Evolutionary conservation across 441 rosid genomes (phyloP).

Genomic region (Adansonia grandidieri): DNA sequence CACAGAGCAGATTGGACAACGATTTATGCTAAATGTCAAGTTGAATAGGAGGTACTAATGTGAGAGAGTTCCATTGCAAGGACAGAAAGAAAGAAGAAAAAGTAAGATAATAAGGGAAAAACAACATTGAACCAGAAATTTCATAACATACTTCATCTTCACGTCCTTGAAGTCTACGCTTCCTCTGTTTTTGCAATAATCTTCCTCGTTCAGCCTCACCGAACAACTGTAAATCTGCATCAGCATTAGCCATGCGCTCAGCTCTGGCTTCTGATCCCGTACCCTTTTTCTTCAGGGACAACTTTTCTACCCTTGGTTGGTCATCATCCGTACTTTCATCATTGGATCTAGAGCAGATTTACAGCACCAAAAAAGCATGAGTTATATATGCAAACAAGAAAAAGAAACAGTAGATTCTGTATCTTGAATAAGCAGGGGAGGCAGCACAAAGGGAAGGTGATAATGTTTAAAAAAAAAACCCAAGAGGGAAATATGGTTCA

Average conservation of each 20-base stretch:
- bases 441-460: background rate
- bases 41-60: background rate
- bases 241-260: conserved; percentile 72
- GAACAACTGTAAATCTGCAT: conserved; percentile 75
- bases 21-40: background rate
- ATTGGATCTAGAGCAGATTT: conserved; percentile 43
- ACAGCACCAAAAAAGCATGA: conserved; percentile 15
- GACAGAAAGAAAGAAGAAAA: conserved; percentile 14
- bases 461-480: background rate
- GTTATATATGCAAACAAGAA: background rate
- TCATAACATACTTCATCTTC: conserved; percentile 57
- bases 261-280: conserved; percentile 87
- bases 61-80: background rate
- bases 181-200: conserved; percentile 79
- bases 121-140: conserved; percentile 2
- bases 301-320: conserved; percentile 69
- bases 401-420: background rate
- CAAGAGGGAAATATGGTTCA: background rate
- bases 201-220: conserved; percentile 80
- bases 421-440: background rate
- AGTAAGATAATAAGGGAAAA: background rate
- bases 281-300: conserved; percentile 83
- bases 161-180: conserved; percentile 63
- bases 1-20: background rate
- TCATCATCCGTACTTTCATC: conserved; percentile 60